Percentiles rank a stretch among this genome's conserved stretches.
Conservation (phyloP, 2,329 filamentous ascomycete genomes). For the Aspergillus neoniger region DNA sequence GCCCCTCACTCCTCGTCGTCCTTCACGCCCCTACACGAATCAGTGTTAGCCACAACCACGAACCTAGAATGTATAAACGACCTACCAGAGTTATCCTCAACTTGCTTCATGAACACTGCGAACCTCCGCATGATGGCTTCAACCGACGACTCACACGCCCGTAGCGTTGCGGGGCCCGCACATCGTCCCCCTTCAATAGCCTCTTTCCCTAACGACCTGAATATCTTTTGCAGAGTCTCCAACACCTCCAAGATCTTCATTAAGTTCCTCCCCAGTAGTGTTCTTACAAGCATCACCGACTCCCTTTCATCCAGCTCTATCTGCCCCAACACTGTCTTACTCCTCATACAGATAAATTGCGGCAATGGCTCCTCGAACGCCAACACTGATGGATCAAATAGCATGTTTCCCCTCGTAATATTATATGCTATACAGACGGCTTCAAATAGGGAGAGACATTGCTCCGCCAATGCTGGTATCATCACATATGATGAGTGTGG, state of each 20-base stretch:
- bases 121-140: conserved; percentile 27
- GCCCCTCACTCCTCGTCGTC: neutral
- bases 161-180: conserved; percentile 12
- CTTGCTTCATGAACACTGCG: conserved; percentile 27
- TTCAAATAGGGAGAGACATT: conserved; percentile 30
- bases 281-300: conserved; percentile 24
- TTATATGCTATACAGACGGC: conserved; percentile 30
- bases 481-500: conserved; percentile 34
- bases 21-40: no score
- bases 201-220: conserved; percentile 19
- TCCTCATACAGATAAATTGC: conserved; percentile 29
- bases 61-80: neutral
- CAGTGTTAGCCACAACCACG: neutral
- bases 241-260: conserved; percentile 27
- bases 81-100: conserved; percentile 22
- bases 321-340: conserved; percentile 28
- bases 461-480: conserved; percentile 43
- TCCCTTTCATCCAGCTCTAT: conserved; percentile 32
- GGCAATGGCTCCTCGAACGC: conserved; percentile 26
- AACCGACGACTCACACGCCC: conserved; percentile 25
- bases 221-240: conserved; percentile 20
- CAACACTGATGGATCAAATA: conserved; percentile 27
- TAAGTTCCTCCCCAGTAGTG: conserved; percentile 25
- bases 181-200: conserved; percentile 8
- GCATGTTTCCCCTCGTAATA: conserved; percentile 22